phyloP scores from a whole-genome alignment of 495 filamentous ascomycete genomes.

The Hyaloscypha bicolor region DNA sequence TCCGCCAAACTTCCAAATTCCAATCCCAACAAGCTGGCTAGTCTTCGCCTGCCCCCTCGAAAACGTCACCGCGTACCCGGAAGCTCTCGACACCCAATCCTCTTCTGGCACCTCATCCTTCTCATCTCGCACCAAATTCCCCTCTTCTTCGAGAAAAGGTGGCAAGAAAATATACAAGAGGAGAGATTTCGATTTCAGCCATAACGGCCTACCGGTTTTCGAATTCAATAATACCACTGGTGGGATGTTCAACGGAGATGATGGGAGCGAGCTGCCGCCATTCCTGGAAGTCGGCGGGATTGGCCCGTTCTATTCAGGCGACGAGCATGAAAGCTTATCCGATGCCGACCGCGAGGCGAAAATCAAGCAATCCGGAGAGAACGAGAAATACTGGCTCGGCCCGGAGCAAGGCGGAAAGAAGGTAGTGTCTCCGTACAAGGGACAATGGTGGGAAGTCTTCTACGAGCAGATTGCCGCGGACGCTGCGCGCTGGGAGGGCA shows the following conservation, averaged over 20 bases:
- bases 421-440: neutral
- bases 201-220: conserved; percentile 24
- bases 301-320: neutral
- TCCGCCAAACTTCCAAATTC: conserved; percentile 25
- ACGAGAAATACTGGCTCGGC: too few relatives aligned
- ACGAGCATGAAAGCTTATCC: neutral
- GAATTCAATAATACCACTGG: conserved; percentile 12
- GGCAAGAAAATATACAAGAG: conserved; percentile 16
- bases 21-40: conserved; percentile 25
- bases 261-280: too few relatives aligned
- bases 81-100: neutral
- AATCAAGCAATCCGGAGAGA: neutral
- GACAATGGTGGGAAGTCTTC: conserved; percentile 1
- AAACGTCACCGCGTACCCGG: conserved; percentile 15
- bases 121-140: neutral
- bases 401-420: neutral
- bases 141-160: neutral
- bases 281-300: conserved; percentile 11
- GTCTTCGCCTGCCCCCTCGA: conserved; percentile 27
- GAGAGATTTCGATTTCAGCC: conserved; percentile 26
- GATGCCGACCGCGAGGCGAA: neutral
- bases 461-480: neutral
- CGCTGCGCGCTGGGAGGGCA: neutral
- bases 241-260: too few relatives aligned
- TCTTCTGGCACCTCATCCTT: neutral